These are phyloP conservation scores for Mycena pura DNA, from an alignment of 768 basidiomycete genomes.

Conservation along the genomic window DNA sequence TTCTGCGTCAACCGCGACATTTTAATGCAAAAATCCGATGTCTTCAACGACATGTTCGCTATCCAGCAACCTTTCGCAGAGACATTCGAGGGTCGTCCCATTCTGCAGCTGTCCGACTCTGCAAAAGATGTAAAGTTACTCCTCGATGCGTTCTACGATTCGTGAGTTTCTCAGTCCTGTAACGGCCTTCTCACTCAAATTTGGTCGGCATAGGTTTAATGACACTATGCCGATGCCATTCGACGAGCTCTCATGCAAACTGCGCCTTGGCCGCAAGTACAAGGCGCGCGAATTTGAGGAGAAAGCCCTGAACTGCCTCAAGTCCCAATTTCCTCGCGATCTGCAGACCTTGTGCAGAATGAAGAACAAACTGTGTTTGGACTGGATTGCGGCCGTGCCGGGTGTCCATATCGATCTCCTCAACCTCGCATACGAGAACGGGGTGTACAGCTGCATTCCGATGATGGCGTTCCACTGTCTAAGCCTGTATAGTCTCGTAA, in stretches of 20 bases:
- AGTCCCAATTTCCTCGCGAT: slow-evolving; percentile 5
- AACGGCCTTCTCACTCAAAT: neutral
- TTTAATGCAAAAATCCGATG: slow-evolving; percentile 37
- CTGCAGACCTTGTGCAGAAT: too few species aligned
- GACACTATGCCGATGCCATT: neutral
- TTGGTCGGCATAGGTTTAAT: neutral
- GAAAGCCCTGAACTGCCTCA: neutral
- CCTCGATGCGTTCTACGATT: slow-evolving; percentile 3
- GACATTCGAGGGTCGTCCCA: neutral
- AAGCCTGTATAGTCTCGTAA: neutral
- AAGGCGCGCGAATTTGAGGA: neutral
- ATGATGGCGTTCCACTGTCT: neutral
- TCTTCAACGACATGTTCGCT: slow-evolving; percentile 53
- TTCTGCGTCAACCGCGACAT: slow-evolving; percentile 3
- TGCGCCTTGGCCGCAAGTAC: slow-evolving; percentile 19
- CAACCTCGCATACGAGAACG: neutral
- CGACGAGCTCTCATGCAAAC: neutral
- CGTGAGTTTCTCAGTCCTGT: neutral
- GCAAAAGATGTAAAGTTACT: slow-evolving; percentile 16
- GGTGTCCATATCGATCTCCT: neutral
- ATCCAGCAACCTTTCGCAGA: slow-evolving; percentile 46
- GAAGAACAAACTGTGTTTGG: too few species aligned
- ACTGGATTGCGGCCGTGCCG: too few species aligned
- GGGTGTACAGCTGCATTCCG: neutral
- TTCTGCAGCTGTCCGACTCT: slow-evolving; percentile 1